Evolutionary conservation across 1,284 basidiomycete genomes (phyloP), one percentile per base, ranked within the genome.

Genomic region (Ustilago crameri): DNA sequence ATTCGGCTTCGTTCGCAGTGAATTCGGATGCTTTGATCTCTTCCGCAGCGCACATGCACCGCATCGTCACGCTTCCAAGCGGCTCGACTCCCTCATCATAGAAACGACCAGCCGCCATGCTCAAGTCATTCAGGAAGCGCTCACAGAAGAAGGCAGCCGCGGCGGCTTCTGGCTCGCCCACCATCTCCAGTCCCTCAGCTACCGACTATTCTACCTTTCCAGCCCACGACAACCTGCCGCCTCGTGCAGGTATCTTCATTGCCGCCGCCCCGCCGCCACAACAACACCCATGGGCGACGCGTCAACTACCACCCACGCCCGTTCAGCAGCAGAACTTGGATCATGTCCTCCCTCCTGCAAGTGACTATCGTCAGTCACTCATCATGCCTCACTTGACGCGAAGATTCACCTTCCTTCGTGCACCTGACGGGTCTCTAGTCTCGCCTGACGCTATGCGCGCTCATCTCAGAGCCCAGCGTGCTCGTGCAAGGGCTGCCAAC

Each of bases 301-400:
- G 32, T 20, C 57, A 61, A 51, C 18, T 37, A 9, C 50, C 51
- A 8, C 9, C 45, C 9, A 12, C 22, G n/a, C 14, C 27, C 37
- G 32, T 20, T 14, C 41, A 52, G 15, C 50, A 56, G 24, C 62
- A 61, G 41, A 62, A 41, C 43, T 37, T 73, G 12, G 69, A 62
- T 40, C 58, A 57, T 20, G 66, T 69, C 24, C 30, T 77, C n/a
- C 75, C 75, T 1, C 73, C 75, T 3, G 51, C 74, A 20, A 69
- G 73, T 27, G 73, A 77, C 52, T 62, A 55, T 37, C 65, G 77
- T 7, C 76, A 77, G 22, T 80, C 78, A 3, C 70, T 80, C 41
- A 80, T 80, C 65, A 75, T 80, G 72, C 78, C 78, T 9, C 78
- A 80, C 49, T 75, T 80, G 42, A 75, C 76, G 14, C 64, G 75